These are phyloP conservation scores for Phaeotremella fagi DNA, from an alignment of 768 basidiomycete species.

Conservation along the genomic window DNA sequence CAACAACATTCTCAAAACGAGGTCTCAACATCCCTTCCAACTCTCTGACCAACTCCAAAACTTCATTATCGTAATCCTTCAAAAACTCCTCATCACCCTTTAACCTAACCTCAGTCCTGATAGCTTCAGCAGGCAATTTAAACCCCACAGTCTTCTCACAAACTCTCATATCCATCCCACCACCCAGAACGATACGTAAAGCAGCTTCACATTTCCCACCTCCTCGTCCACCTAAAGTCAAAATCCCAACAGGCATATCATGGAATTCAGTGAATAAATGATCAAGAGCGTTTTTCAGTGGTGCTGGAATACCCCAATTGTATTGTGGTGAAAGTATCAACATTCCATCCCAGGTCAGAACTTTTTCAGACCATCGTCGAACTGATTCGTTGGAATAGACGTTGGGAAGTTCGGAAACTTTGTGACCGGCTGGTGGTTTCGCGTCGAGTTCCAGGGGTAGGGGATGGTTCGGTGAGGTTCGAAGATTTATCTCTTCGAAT, in stretches of 20 bases:
- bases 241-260: constrained; percentile 45
- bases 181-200: constrained; percentile 42
- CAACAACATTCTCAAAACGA: not conserved
- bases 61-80: not conserved
- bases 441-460: constrained; percentile 5
- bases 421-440: constrained; percentile 6
- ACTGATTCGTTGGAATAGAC: constrained; percentile 41
- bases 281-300: constrained; percentile 51
- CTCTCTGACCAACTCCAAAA: not conserved
- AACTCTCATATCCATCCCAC: constrained; percentile 39
- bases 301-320: constrained; percentile 51
- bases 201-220: constrained; percentile 42
- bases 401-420: not conserved
- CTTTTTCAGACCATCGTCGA: constrained; percentile 45
- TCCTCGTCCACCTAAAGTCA: constrained; percentile 49
- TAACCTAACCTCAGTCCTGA: constrained; percentile 5
- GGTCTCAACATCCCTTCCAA: not conserved
- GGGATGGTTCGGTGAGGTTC: constrained; percentile 11
- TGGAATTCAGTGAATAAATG: constrained; percentile 51
- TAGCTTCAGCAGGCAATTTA: constrained; percentile 48
- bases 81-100: not conserved
- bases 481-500: constrained; percentile 6
- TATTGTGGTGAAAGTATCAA: constrained; percentile 51
- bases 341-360: constrained; percentile 44
- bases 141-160: constrained; percentile 58